Evolutionary conservation across 2,329 filamentous ascomycete genomes (phyloP).

Genomic region (Pestalotiopsis sp.): DNA sequence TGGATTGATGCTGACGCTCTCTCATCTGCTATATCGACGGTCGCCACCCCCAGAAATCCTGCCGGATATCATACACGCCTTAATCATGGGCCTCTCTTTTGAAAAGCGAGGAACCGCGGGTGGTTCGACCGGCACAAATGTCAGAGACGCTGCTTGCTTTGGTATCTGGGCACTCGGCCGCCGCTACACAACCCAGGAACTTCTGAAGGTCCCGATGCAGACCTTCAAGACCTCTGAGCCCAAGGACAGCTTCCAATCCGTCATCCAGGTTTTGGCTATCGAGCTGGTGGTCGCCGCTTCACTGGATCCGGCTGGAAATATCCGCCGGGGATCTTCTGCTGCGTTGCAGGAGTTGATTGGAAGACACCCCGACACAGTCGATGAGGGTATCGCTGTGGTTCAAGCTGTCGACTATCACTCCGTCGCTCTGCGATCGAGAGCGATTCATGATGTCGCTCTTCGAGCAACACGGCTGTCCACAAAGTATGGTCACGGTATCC

Average conservation of each 20-base stretch:
- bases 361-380: constrained; percentile 83
- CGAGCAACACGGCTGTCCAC: constrained; percentile 67
- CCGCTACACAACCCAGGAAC: constrained; percentile 80
- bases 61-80: constrained; percentile 72
- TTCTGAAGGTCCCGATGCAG: constrained; percentile 62
- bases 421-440: constrained; percentile 83
- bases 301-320: constrained; percentile 89
- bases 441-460: constrained; percentile 76
- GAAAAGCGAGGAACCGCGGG: constrained; percentile 87
- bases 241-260: constrained; percentile 42
- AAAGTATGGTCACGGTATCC: constrained; percentile 71
- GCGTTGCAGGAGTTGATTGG: constrained; percentile 93
- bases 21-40: constrained; percentile 82
- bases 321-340: constrained; percentile 87
- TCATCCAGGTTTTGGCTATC: constrained; percentile 78
- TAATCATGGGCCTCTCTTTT: constrained; percentile 81
- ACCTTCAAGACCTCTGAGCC: constrained; percentile 44
- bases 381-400: constrained; percentile 81
- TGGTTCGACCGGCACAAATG: constrained; percentile 83
- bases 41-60: constrained; percentile 75
- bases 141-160: constrained; percentile 94
- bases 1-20: constrained; percentile 83
- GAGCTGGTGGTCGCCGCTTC: constrained; percentile 82
- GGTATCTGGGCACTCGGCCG: constrained; percentile 92
- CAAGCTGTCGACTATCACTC: constrained; percentile 92